phyloP scores from a whole-genome alignment of 1,284 basidiomycete species.

The Ustilago vetiveriae region DNA sequence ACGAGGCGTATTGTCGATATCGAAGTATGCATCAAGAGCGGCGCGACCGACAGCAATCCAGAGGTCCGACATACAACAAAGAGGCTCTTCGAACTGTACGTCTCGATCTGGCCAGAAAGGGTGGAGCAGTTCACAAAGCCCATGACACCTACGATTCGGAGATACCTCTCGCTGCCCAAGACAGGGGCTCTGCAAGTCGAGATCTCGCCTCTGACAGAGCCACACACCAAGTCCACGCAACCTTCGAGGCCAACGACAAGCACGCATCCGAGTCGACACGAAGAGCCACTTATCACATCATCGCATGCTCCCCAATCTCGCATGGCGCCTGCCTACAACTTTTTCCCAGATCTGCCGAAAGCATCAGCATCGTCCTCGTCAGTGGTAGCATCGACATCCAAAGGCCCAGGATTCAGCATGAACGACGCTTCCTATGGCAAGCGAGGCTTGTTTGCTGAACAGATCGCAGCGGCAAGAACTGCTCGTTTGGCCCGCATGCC shows the following conservation, averaged over 20 bases:
- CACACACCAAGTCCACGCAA: not conserved
- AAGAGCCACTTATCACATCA: not conserved
- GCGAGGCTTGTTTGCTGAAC: conserved; percentile 34
- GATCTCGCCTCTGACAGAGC: conserved; percentile 4
- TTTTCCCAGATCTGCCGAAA: conserved; percentile 27
- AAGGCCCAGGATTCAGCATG: conserved; percentile 10
- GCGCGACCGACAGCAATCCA: conserved; percentile 69
- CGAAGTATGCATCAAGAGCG: conserved; percentile 68
- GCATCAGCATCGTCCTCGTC: conserved; percentile 4
- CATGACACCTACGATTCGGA: conserved; percentile 69
- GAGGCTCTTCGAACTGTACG: conserved; percentile 68
- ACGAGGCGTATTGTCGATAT: conserved; percentile 63
- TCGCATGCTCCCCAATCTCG: conserved; percentile 4
- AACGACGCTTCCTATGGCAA: conserved; percentile 35
- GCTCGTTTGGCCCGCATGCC: conserved; percentile 32
- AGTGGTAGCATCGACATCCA: not conserved
- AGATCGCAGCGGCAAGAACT: conserved; percentile 33
- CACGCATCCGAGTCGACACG: conserved; percentile 4
- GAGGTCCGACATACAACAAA: conserved; percentile 69
- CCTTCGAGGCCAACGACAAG: not conserved
- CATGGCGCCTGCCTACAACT: conserved; percentile 16
- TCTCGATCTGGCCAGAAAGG: conserved; percentile 68
- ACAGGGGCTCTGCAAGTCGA: conserved; percentile 43
- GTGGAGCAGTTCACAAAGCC: conserved; percentile 69
- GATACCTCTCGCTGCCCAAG: conserved; percentile 67